These are phyloP conservation scores for Echeveria elegans DNA, from an alignment of 164 flowering plant species.

Conservation along the genomic window DNA sequence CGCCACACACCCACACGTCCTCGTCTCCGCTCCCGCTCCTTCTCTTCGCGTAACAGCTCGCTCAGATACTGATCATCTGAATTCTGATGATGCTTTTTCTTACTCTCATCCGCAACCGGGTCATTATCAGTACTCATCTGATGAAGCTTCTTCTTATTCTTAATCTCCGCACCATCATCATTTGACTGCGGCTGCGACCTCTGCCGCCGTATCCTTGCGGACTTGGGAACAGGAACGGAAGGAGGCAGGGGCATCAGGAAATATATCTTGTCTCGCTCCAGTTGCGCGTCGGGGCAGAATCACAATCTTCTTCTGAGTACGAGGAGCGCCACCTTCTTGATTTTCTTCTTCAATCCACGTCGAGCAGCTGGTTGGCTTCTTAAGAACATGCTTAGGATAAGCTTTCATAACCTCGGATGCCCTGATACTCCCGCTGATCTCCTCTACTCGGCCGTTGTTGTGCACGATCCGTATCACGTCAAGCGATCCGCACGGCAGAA, in stretches of 20 bases:
- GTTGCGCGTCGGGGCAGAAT: constrained; percentile 75
- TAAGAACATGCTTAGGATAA: constrained; percentile 73
- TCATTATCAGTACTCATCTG: no score
- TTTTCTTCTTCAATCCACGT: no score
- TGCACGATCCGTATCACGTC: constrained; percentile 83
- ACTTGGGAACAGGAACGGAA: constrained; percentile 14
- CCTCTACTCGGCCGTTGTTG: constrained; percentile 70
- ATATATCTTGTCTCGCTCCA: constrained; percentile 87
- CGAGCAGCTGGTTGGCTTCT: constrained; percentile 41
- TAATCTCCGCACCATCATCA: no score
- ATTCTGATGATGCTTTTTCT: no score
- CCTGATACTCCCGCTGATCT: constrained; percentile 46
- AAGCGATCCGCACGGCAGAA: constrained; percentile 85
- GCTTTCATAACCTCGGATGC: constrained; percentile 77
- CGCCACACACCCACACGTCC: constrained; percentile 86
- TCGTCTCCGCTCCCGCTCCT: constrained; percentile 59
- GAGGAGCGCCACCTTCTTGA: not conserved
- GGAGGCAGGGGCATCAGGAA: constrained; percentile 66
- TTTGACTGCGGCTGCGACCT: no score
- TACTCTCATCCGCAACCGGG: no score
- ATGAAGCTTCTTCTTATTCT: no score
- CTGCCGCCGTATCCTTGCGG: constrained; percentile 16
- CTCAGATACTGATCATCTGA: constrained; percentile 73
- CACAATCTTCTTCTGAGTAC: constrained; percentile 36
- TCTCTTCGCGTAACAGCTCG: constrained; percentile 79